Evolutionary conservation across 768 basidiomycete species (phyloP), one percentile per base, ranked within the genome.

Genomic region (Pleurotus tuoliensis): DNA sequence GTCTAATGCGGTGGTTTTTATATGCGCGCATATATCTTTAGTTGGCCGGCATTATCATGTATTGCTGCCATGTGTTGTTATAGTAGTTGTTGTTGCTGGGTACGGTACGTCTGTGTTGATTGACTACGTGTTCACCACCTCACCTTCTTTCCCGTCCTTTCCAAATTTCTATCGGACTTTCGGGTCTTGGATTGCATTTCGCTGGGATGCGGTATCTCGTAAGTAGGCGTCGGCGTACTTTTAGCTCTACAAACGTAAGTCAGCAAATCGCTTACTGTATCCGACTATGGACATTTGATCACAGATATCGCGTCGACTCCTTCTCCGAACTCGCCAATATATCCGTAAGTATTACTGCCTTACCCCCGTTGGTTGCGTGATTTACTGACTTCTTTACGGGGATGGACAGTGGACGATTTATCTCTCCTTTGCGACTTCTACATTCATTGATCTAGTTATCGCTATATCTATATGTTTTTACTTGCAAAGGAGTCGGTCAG

Each of bases 371-470:
- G 5, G 6, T 44, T 22, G 25, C 20, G 9, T 25, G 15, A 13
- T 13, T 44, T 13, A 13, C 9, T 22, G n/a, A 44, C n/a, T 44
- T 9, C n/a, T 44, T 5, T 8, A 44, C 5, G 20, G n/a, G 41
- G n/a, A 22, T 24, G 16, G 58, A 12, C 40, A 69, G 67, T 69
- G 68, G 67, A 63, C 59, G 8, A 56, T 69, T 12, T 66, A 64
- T 38, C 46, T 63, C 6, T 63, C 67, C 18, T 66, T 67, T 53
- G 53, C 58, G 12, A 59, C 60, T 43, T 55, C 63, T 8, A 67
- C 68, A 3, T 50, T 20, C 3, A 62, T 67, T 41, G 67, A 69
- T 41, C 25, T 67, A 22, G 61, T 63, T 5, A 64, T 69, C 49
- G 64, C 67, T 9, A 56, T 47, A 4, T 59, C 60, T 16, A 64